Conservation (phyloP, 2,329 filamentous ascomycete genomes). For the Neurospora crassa region DNA sequence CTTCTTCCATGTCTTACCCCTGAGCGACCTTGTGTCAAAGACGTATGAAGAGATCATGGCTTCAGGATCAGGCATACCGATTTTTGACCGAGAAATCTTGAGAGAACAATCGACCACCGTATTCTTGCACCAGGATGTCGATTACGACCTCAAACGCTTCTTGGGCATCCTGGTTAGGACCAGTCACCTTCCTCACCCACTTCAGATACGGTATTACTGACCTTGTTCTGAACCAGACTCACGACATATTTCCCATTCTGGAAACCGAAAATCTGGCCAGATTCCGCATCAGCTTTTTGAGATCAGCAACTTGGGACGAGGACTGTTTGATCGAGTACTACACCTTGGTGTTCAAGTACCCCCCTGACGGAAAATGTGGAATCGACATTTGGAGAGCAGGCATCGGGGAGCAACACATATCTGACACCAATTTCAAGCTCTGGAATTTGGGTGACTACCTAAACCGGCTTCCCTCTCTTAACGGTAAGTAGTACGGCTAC, state of each 20-base stretch:
- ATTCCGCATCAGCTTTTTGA: constrained; percentile 12
- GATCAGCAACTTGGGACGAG: background rate
- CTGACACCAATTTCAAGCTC: constrained; percentile 3
- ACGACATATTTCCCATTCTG: constrained; percentile 14
- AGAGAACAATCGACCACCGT: constrained; percentile 7
- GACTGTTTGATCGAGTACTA: constrained; percentile 13
- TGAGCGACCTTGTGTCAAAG: background rate
- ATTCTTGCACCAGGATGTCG: constrained; percentile 5
- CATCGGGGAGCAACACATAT: constrained; percentile 3
- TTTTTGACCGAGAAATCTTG: constrained; percentile 6
- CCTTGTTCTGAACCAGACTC: background rate
- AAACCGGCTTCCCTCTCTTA: constrained; percentile 8
- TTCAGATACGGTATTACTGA: background rate
- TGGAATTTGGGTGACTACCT: constrained; percentile 15
- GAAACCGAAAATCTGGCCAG: constrained; percentile 13
- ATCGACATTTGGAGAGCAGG: constrained; percentile 16
- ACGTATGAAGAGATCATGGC: constrained; percentile 10
- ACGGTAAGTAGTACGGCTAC: constrained; percentile 2
- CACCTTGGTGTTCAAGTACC: constrained; percentile 12
- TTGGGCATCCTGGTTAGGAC: constrained; percentile 10
- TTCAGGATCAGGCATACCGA: background rate
- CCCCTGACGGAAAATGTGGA: constrained; percentile 5
- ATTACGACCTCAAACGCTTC: constrained; percentile 8
- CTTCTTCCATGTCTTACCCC: constrained; percentile 11
- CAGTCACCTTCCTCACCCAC: background rate